phyloP scores from a whole-genome alignment of 805 yeast genomes.

The Saccharomycopsis malanga region DNA sequence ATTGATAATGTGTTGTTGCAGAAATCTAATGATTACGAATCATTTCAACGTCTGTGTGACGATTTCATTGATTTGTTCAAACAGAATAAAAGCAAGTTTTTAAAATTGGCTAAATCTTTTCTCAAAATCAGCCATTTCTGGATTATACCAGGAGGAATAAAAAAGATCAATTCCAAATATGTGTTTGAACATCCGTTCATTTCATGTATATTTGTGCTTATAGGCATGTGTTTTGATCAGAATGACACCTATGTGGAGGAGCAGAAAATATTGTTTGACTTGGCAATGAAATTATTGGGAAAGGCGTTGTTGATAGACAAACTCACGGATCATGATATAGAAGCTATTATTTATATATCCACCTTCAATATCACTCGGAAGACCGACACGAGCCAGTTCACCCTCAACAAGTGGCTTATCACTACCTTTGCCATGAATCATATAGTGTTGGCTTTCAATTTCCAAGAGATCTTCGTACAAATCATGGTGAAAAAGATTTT shows the following conservation, averaged over 20 bases:
- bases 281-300: conserved; percentile 45
- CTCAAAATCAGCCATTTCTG: conserved; percentile 49
- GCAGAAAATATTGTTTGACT: conserved; percentile 39
- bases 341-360: conserved; percentile 49
- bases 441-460: conserved; percentile 40
- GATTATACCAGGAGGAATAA: conserved; percentile 58
- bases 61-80: conserved; percentile 42
- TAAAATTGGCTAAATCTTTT: conserved; percentile 40
- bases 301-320: conserved; percentile 44
- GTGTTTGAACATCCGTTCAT: conserved; percentile 47
- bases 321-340: conserved; percentile 54
- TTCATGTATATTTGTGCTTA: conserved; percentile 44
- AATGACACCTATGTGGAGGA: conserved; percentile 41
- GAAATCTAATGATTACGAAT: conserved; percentile 3
- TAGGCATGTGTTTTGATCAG: conserved; percentile 52
- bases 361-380: conserved; percentile 49
- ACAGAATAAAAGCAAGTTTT: conserved; percentile 37
- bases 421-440: conserved; percentile 47
- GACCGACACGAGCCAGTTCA: conserved; percentile 38
- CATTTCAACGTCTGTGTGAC: conserved; percentile 29
- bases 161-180: conserved; percentile 38
- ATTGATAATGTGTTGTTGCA: conserved; percentile 35
- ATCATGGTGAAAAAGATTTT: conserved; percentile 27
- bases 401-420: conserved; percentile 45
- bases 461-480: conserved; percentile 35